Conservation (phyloP, 2,329 filamentous ascomycete genomes). For the Claviceps capensis region DNA sequence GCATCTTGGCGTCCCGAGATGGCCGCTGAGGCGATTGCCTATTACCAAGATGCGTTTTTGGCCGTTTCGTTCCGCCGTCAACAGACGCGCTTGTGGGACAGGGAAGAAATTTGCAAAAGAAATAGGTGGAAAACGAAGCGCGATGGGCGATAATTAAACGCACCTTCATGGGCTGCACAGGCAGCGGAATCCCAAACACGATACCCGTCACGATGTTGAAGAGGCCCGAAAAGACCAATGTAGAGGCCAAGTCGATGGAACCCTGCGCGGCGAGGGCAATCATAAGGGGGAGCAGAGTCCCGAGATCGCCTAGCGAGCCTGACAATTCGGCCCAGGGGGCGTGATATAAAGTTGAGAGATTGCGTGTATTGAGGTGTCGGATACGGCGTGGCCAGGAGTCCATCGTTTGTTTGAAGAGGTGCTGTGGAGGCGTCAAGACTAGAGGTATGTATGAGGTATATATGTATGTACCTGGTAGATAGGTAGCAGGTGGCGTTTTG, state of each 20-base stretch:
- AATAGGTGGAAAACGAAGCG: background rate
- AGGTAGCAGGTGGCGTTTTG: no score
- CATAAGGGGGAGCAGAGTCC: slow-evolving; percentile 79
- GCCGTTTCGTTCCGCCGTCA: background rate
- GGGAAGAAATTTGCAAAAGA: no score
- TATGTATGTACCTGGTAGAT: no score
- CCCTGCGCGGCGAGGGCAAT: slow-evolving; percentile 68
- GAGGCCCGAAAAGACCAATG: slow-evolving; percentile 75
- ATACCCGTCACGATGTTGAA: slow-evolving; percentile 76
- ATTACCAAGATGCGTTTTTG: background rate
- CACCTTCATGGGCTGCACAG: slow-evolving; percentile 77
- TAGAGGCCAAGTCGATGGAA: slow-evolving; percentile 70
- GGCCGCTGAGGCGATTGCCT: slow-evolving; percentile 83
- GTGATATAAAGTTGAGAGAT: slow-evolving; percentile 32
- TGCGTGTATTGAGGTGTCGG: slow-evolving; percentile 28
- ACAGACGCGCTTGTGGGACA: background rate
- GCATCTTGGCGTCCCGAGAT: slow-evolving; percentile 50
- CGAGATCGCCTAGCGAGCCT: slow-evolving; percentile 74
- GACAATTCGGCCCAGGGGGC: slow-evolving; percentile 60
- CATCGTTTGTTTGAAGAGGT: slow-evolving; percentile 7
- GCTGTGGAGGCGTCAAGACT: no score
- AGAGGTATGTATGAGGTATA: no score
- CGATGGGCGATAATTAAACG: background rate
- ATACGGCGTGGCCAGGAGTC: slow-evolving; percentile 15
- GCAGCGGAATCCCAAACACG: slow-evolving; percentile 76